A percentile compares a stretch with the other conserved stretches of the same genome.
Conservation (phyloP, 192 early-diverging fungal species). For the Backusella morwellensis region DNA sequence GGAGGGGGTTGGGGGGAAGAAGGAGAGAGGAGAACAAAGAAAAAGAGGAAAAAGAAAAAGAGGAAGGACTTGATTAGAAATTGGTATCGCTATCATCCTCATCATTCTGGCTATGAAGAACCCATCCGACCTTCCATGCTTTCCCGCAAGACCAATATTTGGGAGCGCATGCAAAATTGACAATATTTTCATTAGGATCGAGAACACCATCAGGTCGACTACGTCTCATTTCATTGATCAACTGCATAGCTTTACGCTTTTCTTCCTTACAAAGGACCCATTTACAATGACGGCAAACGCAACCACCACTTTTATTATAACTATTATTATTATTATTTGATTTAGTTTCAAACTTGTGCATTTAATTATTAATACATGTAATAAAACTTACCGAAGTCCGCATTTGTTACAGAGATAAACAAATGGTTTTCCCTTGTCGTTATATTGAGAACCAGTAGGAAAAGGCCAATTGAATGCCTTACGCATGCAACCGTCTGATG, state of each 20-base stretch:
- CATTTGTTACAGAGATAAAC: conserved; percentile 44
- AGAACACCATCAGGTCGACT: conserved; percentile 30
- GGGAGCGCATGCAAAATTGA: conserved; percentile 36
- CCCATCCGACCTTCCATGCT: conserved; percentile 42
- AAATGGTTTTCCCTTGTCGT: conserved; percentile 38
- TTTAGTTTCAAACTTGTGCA: background rate
- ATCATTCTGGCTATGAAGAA: conserved; percentile 22
- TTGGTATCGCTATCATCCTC: conserved; percentile 17
- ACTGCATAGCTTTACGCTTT: conserved; percentile 35
- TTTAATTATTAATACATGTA: background rate
- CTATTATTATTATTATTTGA: conserved; percentile 20
- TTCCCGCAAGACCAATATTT: conserved; percentile 39
- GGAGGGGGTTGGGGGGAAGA: background rate
- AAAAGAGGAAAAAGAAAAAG: background rate
- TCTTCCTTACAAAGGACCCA: conserved; percentile 47
- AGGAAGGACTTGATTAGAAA: background rate
- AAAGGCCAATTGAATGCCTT: conserved; percentile 43
- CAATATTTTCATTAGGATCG: conserved; percentile 35
- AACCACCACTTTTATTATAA: conserved; percentile 37
- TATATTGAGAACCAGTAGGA: conserved; percentile 13
- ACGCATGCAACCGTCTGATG: conserved; percentile 38
- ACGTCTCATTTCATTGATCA: conserved; percentile 34
- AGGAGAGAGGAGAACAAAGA: background rate
- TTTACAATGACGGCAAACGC: conserved; percentile 34
- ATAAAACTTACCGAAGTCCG: conserved; percentile 36